Percentiles rank a stretch among this genome's conserved stretches.
phyloP scores from a whole-genome alignment of 2,329 filamentous ascomycete species.

The Aspergillus unguis region DNA sequence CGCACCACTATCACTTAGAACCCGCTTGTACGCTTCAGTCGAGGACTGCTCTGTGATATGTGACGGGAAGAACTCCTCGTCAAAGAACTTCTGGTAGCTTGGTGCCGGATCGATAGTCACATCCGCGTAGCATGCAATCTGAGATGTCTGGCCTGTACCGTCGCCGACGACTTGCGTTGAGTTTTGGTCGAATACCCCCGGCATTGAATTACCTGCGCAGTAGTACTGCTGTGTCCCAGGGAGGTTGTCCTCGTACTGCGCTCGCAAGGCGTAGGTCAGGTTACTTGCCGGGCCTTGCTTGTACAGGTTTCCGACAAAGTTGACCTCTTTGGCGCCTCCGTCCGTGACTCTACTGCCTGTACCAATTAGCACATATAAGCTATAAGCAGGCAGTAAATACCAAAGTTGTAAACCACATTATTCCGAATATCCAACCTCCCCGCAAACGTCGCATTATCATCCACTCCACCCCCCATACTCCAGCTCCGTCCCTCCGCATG shows the following conservation, averaged over 20 bases:
- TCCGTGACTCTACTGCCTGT: slow-evolving; percentile 11
- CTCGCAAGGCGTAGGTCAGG: slow-evolving; percentile 3
- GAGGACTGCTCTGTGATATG: slow-evolving; percentile 11
- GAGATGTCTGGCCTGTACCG: slow-evolving; percentile 2
- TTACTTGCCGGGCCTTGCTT: slow-evolving; percentile 9
- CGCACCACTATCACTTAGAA: slow-evolving; percentile 9
- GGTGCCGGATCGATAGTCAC: slow-evolving; percentile 9
- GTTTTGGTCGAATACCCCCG: slow-evolving; percentile 8
- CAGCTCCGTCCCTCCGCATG: slow-evolving; percentile 12
- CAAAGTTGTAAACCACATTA: slow-evolving; percentile 14
- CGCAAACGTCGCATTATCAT: slow-evolving; percentile 9
- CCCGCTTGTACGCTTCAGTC: slow-evolving; percentile 12
- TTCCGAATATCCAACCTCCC: slow-evolving; percentile 13
- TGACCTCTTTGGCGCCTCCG: slow-evolving; percentile 13
- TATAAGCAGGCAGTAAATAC: not conserved
- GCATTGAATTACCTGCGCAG: slow-evolving; percentile 13
- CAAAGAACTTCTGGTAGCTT: slow-evolving; percentile 13
- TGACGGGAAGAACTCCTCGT: slow-evolving; percentile 12
- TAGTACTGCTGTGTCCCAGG: slow-evolving; percentile 11
- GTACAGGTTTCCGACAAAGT: slow-evolving; percentile 13
- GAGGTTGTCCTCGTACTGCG: slow-evolving; percentile 12
- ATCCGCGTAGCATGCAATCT: slow-evolving; percentile 14
- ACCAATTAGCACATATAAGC: not conserved
- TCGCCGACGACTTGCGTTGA: slow-evolving; percentile 8
- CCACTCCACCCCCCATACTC: slow-evolving; percentile 14